Percentiles rank a stretch among this genome's conserved stretches.
These are phyloP conservation scores for Phaffia rhodozyma DNA, from an alignment of 1,284 basidiomycete genomes.

Conservation along the genomic window DNA sequence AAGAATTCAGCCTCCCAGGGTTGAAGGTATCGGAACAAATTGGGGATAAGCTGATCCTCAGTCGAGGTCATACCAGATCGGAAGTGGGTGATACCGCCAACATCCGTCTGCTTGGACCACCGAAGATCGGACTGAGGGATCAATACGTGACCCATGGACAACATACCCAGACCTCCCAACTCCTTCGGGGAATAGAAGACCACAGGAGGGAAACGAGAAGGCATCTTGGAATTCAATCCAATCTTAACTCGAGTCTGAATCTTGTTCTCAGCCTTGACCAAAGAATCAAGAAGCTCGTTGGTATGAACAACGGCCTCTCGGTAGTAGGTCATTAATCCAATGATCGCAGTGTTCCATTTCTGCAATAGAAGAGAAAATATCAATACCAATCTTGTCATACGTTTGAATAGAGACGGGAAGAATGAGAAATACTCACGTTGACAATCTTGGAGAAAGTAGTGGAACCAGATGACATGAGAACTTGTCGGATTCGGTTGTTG, in stretches of 20 bases:
- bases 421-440: conserved; percentile 55
- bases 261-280: conserved; percentile 97
- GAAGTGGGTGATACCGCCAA: conserved; percentile 88
- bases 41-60: conserved; percentile 85
- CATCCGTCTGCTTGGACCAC: conserved; percentile 97
- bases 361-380: conserved; percentile 15
- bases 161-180: conserved; percentile 93
- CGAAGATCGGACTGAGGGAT: conserved; percentile 95
- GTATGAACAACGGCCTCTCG: conserved; percentile 98
- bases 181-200: conserved; percentile 69
- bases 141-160: conserved; percentile 97
- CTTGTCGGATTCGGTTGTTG: conserved; percentile 91
- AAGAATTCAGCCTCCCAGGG: conserved; percentile 99
- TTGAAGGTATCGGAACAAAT: conserved; percentile 93
- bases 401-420: conserved; percentile 20
- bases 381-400: not conserved
- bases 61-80: conserved; percentile 93
- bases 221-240: conserved; percentile 98
- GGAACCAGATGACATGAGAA: conserved; percentile 96
- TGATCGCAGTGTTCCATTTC: conserved; percentile 83
- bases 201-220: conserved; percentile 84
- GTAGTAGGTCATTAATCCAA: conserved; percentile 95
- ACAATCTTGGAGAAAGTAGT: conserved; percentile 99
- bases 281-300: conserved; percentile 81
- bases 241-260: conserved; percentile 99